A percentile compares a stretch with the other conserved stretches of the same genome.
Conservation (phyloP, 2,329 filamentous ascomycete species). For the Amauroascus verrucosus region DNA sequence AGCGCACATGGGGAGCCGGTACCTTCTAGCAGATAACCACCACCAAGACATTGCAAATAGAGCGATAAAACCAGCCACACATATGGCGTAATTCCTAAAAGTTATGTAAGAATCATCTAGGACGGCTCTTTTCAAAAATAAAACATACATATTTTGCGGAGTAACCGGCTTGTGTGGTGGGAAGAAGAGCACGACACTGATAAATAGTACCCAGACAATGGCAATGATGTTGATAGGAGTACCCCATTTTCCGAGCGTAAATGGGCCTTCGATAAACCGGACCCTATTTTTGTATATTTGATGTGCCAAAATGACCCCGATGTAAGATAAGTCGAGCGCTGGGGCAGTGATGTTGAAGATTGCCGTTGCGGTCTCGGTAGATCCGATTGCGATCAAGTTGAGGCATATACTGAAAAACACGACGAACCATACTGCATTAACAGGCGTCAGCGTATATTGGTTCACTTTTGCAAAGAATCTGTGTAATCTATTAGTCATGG, state of each 20-base stretch:
- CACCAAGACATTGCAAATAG: conserved; percentile 44
- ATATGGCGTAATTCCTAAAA: conserved; percentile 40
- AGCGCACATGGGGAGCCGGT: conserved; percentile 10
- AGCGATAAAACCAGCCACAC: conserved; percentile 38
- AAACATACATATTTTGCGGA: conserved; percentile 38
- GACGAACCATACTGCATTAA: conserved; percentile 56
- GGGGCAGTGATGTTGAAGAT: conserved; percentile 47
- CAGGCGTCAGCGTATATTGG: conserved; percentile 45
- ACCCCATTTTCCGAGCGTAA: conserved; percentile 47
- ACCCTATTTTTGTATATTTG: conserved; percentile 44
- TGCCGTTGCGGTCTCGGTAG: conserved; percentile 36
- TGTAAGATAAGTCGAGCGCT: conserved; percentile 45
- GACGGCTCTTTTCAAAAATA: neutral
- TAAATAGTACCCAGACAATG: conserved; percentile 52
- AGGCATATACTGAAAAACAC: conserved; percentile 46
- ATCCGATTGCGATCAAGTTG: conserved; percentile 40
- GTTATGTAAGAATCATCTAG: conserved; percentile 7
- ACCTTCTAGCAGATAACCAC: conserved; percentile 35
- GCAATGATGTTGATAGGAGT: conserved; percentile 47
- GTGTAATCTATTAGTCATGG: conserved; percentile 6
- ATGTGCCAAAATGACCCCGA: conserved; percentile 51
- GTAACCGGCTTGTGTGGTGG: conserved; percentile 41
- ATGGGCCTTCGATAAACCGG: conserved; percentile 48
- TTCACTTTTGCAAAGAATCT: conserved; percentile 47
- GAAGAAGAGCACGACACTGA: conserved; percentile 51